Evolutionary conservation across 2,329 filamentous ascomycete genomes (phyloP).

Genomic region (Colletotrichum sp.): DNA sequence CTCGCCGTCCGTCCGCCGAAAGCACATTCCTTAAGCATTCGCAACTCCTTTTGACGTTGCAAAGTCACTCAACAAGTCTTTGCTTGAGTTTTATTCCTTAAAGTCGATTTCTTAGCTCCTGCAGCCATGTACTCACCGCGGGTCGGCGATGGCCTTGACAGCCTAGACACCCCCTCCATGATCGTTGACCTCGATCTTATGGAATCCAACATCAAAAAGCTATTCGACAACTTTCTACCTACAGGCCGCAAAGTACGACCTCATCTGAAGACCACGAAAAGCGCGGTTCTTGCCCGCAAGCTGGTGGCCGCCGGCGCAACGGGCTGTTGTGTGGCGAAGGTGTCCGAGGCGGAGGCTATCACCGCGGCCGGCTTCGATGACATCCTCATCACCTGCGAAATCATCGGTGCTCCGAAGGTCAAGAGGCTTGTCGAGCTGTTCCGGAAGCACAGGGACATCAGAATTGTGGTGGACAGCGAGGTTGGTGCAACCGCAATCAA

Average conservation of each 20-base stretch:
- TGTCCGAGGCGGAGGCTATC: constrained; percentile 51
- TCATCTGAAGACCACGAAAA: constrained; percentile 60
- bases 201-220: constrained; percentile 54
- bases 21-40: neutral
- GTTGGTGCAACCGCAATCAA: neutral
- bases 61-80: neutral
- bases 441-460: neutral
- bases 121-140: neutral
- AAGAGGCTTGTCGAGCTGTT: neutral
- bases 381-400: neutral
- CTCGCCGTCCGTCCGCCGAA: neutral
- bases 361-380: constrained; percentile 27
- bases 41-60: neutral
- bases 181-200: constrained; percentile 57
- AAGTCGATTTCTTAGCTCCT: neutral
- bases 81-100: neutral
- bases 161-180: constrained; percentile 61
- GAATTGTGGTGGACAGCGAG: neutral
- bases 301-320: constrained; percentile 51
- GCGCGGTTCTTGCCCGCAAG: constrained; percentile 46
- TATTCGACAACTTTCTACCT: constrained; percentile 49
- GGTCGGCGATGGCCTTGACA: neutral
- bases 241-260: constrained; percentile 51
- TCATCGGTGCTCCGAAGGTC: neutral
- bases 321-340: constrained; percentile 57